Conservation (phyloP, 768 basidiomycete species). For the Hysterangium stoloniferum region DNA sequence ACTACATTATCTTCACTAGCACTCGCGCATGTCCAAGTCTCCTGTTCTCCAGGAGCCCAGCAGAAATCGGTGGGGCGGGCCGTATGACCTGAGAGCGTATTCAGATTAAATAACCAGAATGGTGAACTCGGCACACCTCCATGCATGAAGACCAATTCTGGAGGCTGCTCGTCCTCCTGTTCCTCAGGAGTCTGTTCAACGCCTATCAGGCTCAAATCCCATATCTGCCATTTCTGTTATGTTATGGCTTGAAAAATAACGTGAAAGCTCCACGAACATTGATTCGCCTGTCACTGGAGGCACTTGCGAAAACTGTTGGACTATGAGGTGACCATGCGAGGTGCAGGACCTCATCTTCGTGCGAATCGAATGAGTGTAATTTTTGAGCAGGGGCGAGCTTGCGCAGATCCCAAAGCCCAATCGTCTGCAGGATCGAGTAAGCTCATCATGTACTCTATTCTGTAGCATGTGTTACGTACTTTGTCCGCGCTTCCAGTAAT, state of each 20-base stretch:
- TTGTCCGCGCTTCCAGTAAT: conserved; percentile 93
- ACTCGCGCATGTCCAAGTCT: conserved; percentile 80
- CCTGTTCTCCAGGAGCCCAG: conserved; percentile 81
- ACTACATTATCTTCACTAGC: conserved; percentile 96
- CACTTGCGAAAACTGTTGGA: conserved; percentile 88
- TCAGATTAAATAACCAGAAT: not conserved
- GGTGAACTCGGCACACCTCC: conserved; percentile 53
- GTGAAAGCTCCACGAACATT: conserved; percentile 31
- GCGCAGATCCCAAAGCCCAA: conserved; percentile 82
- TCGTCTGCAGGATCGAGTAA: conserved; percentile 47
- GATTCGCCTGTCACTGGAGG: conserved; percentile 86
- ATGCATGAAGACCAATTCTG: conserved; percentile 92
- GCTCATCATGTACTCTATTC: not conserved
- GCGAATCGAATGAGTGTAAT: conserved; percentile 86
- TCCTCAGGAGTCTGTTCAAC: conserved; percentile 97
- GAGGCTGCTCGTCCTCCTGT: conserved; percentile 89
- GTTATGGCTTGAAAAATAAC: not conserved
- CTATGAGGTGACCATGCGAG: conserved; percentile 94
- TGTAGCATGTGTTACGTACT: conserved; percentile 34
- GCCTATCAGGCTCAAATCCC: conserved; percentile 90
- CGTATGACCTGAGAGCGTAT: conserved; percentile 56
- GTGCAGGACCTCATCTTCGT: conserved; percentile 91
- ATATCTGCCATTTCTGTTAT: conserved; percentile 34
- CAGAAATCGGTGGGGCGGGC: conserved; percentile 88
- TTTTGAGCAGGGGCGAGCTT: conserved; percentile 51